Evolutionary conservation across 805 yeast genomes (phyloP).

Genomic region (Candida chauliodis): DNA sequence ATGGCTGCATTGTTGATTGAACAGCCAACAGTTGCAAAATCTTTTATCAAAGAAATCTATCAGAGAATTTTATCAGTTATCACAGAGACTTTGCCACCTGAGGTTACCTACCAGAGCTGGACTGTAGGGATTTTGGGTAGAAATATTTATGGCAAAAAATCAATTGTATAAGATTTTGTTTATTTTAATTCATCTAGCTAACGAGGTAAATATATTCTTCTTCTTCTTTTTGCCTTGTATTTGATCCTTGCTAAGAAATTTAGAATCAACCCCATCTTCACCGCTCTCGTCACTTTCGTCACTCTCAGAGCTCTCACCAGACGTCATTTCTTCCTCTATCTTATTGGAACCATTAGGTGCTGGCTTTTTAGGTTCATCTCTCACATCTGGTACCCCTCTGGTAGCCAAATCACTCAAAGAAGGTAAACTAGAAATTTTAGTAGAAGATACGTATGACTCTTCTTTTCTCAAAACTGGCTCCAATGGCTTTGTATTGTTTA

Average conservation of each 20-base stretch:
- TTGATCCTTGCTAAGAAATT: conserved; percentile 21
- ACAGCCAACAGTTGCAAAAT: conserved; percentile 32
- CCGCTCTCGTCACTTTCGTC: not conserved
- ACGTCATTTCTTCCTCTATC: not conserved
- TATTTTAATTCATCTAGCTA: conserved; percentile 2
- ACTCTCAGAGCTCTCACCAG: conserved; percentile 5
- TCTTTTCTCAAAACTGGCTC: too few relatives aligned
- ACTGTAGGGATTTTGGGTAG: conserved; percentile 34
- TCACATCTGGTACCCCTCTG: conserved; percentile 69
- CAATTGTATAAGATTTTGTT: not conserved
- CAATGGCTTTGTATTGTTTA: too few relatives aligned
- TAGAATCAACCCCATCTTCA: conserved; percentile 11
- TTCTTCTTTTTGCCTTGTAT: conserved; percentile 19
- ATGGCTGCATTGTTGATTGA: conserved; percentile 40
- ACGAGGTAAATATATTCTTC: conserved; percentile 24
- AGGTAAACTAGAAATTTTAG: too few relatives aligned
- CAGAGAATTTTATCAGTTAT: conserved; percentile 20
- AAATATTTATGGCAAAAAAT: conserved; percentile 10
- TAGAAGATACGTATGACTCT: too few relatives aligned
- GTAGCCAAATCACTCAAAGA: conserved; percentile 57
- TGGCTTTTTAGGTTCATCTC: conserved; percentile 21
- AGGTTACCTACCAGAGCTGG: conserved; percentile 26
- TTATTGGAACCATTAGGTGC: not conserved
- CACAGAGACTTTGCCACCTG: conserved; percentile 13
- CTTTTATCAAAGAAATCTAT: conserved; percentile 31